Conservation (phyloP, 306 rosid genomes). For the Amphicarpaea edgeworthii region DNA sequence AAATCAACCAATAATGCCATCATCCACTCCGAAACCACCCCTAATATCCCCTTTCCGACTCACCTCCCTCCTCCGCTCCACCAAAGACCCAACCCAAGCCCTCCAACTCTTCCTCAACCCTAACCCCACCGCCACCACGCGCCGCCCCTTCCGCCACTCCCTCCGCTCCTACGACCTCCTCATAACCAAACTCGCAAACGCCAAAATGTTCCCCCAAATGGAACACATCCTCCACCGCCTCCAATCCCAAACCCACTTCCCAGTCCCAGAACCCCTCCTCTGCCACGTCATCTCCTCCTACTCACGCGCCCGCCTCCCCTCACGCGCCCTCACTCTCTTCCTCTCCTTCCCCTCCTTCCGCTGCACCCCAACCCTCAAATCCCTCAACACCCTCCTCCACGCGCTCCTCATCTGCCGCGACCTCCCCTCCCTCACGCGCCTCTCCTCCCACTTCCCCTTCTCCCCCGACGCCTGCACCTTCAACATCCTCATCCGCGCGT, state of each 20-base stretch:
- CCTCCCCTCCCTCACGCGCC: conserved; percentile 40
- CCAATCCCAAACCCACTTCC: conserved; percentile 59
- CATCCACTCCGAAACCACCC: conserved; percentile 46
- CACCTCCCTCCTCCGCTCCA: conserved; percentile 69
- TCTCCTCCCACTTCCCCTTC: conserved; percentile 45
- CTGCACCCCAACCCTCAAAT: conserved; percentile 53
- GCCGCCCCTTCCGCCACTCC: conserved; percentile 62
- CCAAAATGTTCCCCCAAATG: conserved; percentile 75
- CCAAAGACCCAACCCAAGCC: conserved; percentile 70
- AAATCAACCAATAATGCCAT: no score
- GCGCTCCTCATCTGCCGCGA: conserved; percentile 62
- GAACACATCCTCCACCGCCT: conserved; percentile 68
- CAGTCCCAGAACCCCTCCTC: conserved; percentile 65
- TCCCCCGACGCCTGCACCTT: conserved; percentile 70
- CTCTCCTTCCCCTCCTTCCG: conserved; percentile 52
- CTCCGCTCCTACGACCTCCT: conserved; percentile 77
- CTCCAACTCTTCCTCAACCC: conserved; percentile 75
- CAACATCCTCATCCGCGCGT: conserved; percentile 68
- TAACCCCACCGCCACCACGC: conserved; percentile 50
- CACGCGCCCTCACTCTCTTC: conserved; percentile 63
- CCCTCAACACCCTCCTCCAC: conserved; percentile 70
- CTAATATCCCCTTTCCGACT: conserved; percentile 80
- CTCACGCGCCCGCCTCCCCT: conserved; percentile 67
- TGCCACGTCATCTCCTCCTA: conserved; percentile 78
- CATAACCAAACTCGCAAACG: conserved; percentile 81